Evolutionary conservation across 495 filamentous ascomycete species (phyloP), one percentile per base, ranked within the genome.

Genomic region (Xylaria palmicola): DNA sequence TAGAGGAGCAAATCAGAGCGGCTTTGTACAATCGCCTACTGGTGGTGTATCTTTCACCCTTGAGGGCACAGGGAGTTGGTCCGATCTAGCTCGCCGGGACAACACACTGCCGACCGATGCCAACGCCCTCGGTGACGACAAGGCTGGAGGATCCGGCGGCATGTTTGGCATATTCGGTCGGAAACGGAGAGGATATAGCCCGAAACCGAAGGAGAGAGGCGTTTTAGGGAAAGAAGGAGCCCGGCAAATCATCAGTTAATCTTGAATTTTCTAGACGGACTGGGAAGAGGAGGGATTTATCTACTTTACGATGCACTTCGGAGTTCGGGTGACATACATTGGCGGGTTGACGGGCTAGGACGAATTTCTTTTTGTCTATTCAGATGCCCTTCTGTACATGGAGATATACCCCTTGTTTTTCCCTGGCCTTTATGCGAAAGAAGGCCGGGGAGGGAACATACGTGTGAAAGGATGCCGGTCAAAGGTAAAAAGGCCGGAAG

Each of bases 211-310:
- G 72, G 94, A 98, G 71, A 81, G 90, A 17, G 94, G 94, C 50
- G 93, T 98, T 47, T 71, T 98, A 62, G 95, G 94, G 55, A 97
- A 97, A 69, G 94, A 98, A 69, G 94, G 94, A 6, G 92, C 94
- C 19, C 82, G 94, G 67, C 87, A 91, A 29, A 79, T 91, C 37
- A 82, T 91, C 49, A 78, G 81, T 65, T 79, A 53, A 66, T 39
- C 15, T 36, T 32, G 29, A 30, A 30, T 39, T 22, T 30, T 27
- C 6, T 36, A 27, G 37, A 48, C 15, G 59, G 20, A 20, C 57
- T 26, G 19, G 39, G 13, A 55, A 55, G 26, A 29, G 39, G 40
- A n/a, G n/a, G 19, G 24, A 15, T 17, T 61, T 54, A 27, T 48
- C 59, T 61, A 48, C 59, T 37, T 55, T 48, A 44, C 20, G 40